Conservation (phyloP, 768 basidiomycete species). For the Auricularia cornea region DNA sequence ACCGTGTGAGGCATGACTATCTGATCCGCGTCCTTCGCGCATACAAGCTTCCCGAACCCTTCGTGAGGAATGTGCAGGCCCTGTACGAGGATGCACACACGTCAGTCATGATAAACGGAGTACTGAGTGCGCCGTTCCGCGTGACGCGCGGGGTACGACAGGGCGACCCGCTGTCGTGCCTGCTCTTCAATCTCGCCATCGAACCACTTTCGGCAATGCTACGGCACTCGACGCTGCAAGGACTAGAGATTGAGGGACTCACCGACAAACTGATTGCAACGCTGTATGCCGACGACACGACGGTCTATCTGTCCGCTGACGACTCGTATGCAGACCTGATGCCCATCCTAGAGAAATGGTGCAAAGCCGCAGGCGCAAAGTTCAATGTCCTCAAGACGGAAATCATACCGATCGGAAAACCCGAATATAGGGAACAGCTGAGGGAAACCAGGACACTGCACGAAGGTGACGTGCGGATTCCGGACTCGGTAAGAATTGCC, state of each 20-base stretch:
- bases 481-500: conserved; percentile 17
- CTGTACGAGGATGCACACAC: conserved; percentile 26
- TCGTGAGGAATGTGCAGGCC: conserved; percentile 18
- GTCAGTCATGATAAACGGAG: conserved; percentile 25
- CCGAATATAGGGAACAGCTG: conserved; percentile 11
- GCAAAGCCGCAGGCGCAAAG: conserved; percentile 28
- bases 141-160: conserved; percentile 28
- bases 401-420: conserved; percentile 26
- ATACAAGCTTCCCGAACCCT: conserved; percentile 3
- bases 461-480: conserved; percentile 5
- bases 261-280: conserved; percentile 18
- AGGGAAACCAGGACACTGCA: not conserved
- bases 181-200: conserved; percentile 33
- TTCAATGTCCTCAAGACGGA: conserved; percentile 37
- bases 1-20: conserved; percentile 13
- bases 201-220: conserved; percentile 30
- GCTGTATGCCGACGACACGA: conserved; percentile 37
- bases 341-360: conserved; percentile 30
- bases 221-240: conserved; percentile 16
- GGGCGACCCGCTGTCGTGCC: conserved; percentile 32
- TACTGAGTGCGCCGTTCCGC: conserved; percentile 15
- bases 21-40: conserved; percentile 7
- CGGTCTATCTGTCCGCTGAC: conserved; percentile 21
- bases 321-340: conserved; percentile 22
- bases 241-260: conserved; percentile 11